Conservation (phyloP, 148 eudicot genomes). For the Cornus controversa region DNA sequence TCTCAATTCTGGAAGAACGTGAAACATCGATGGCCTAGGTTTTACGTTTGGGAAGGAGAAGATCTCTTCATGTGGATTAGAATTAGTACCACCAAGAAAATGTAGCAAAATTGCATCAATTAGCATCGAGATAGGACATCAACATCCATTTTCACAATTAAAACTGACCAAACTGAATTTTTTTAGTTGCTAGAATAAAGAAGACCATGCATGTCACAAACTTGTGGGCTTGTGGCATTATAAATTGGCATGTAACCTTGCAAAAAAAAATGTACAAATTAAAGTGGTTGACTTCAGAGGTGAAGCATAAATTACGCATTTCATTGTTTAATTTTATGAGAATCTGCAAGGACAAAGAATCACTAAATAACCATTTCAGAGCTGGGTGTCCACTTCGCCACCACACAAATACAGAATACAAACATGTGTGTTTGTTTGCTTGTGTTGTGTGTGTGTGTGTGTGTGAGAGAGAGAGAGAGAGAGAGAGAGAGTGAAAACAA, state of each 20-base stretch:
- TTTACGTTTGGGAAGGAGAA: neutral
- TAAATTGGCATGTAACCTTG: neutral
- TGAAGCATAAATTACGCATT: too few relatives aligned
- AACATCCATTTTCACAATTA: neutral
- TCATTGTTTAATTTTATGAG: too few relatives aligned
- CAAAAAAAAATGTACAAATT: too few relatives aligned
- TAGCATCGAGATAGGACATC: neutral
- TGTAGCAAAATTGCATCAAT: slow-evolving; percentile 7
- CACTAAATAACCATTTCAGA: too few relatives aligned
- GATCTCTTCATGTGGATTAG: slow-evolving; percentile 6
- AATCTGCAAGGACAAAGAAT: too few relatives aligned
- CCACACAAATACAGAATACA: too few relatives aligned
- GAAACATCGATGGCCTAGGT: neutral
- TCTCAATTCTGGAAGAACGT: neutral
- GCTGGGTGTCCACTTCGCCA: too few relatives aligned
- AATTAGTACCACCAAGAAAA: slow-evolving; percentile 6
- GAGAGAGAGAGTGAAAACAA: neutral
- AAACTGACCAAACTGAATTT: slow-evolving; percentile 1
- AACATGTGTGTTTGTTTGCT: too few relatives aligned
- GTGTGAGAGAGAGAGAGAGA: neutral
- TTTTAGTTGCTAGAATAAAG: neutral
- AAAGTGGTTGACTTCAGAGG: neutral
- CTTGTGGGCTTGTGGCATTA: neutral
- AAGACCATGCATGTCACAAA: neutral
- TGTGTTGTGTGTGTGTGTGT: too few relatives aligned